phyloP scores from a whole-genome alignment of 139 green algal genomes.

The Protoeuglena noctilucae region DNA sequence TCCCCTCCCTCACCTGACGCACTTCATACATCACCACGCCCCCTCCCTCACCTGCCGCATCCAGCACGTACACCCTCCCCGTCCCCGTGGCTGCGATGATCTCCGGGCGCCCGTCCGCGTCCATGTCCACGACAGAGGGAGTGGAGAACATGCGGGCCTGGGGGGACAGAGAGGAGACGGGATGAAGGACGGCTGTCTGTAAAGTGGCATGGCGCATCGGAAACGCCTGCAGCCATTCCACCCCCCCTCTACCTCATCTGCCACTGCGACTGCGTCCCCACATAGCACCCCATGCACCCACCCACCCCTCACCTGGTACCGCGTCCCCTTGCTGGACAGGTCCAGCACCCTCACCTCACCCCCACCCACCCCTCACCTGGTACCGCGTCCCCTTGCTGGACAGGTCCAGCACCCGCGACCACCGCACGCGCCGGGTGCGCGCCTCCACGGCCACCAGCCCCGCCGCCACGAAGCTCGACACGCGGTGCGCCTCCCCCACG shows the following conservation, averaged over 20 bases:
- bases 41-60: constrained; percentile 31
- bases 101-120: constrained; percentile 37
- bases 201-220: no score
- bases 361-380: no score
- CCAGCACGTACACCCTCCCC: constrained; percentile 81
- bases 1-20: constrained; percentile 6
- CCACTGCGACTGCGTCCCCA: no score
- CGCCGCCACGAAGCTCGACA: constrained; percentile 17
- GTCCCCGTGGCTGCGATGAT: constrained; percentile 21
- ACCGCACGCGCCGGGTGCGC: constrained; percentile 45
- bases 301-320: no score
- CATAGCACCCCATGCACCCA: no score
- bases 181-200: no score
- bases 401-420: constrained; percentile 82
- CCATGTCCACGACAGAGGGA: constrained; percentile 72
- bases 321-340: constrained; percentile 67
- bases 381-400: constrained; percentile 64
- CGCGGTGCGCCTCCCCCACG: background rate
- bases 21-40: no score
- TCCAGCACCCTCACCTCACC: no score
- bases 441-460: constrained; percentile 79
- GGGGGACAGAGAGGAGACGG: no score
- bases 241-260: no score
- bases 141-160: no score
- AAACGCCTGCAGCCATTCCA: no score